Percentiles rank a stretch among this genome's conserved stretches.
These are phyloP conservation scores for Pseudonitzschia multiseries DNA, from an alignment of 108 stramenopile species.

Conservation along the genomic window DNA sequence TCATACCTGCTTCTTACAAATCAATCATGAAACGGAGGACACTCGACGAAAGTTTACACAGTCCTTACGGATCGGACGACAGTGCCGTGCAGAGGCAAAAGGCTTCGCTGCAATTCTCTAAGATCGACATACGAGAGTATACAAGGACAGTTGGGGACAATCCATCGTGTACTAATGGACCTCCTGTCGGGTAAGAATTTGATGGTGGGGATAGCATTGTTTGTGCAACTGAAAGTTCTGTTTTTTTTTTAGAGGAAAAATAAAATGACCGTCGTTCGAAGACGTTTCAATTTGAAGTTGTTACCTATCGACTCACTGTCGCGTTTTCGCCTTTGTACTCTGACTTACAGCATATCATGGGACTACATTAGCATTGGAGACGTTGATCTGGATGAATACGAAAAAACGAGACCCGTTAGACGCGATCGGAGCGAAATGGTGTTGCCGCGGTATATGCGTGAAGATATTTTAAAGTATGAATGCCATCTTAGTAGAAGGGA, in stretches of 20 bases:
- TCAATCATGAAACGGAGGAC: slow-evolving; percentile 48
- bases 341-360: slow-evolving; percentile 45
- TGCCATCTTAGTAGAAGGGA: slow-evolving; percentile 51
- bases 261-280: no score
- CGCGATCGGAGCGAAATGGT: slow-evolving; percentile 48
- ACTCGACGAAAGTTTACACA: slow-evolving; percentile 52
- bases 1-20: slow-evolving; percentile 12
- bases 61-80: slow-evolving; percentile 26
- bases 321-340: neutral
- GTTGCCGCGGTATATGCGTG: slow-evolving; percentile 48
- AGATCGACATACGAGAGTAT: slow-evolving; percentile 55
- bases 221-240: no score
- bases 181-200: slow-evolving; percentile 40
- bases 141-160: slow-evolving; percentile 55
- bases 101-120: slow-evolving; percentile 31
- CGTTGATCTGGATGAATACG: slow-evolving; percentile 40
- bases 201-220: no score
- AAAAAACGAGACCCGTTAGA: slow-evolving; percentile 40
- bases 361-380: slow-evolving; percentile 37
- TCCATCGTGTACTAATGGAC: slow-evolving; percentile 44
- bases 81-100: neutral
- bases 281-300: no score
- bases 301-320: no score
- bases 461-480: slow-evolving; percentile 57
- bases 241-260: no score